phyloP scores from a whole-genome alignment of 805 yeast species.

The Naumovozyma dairenensis region DNA sequence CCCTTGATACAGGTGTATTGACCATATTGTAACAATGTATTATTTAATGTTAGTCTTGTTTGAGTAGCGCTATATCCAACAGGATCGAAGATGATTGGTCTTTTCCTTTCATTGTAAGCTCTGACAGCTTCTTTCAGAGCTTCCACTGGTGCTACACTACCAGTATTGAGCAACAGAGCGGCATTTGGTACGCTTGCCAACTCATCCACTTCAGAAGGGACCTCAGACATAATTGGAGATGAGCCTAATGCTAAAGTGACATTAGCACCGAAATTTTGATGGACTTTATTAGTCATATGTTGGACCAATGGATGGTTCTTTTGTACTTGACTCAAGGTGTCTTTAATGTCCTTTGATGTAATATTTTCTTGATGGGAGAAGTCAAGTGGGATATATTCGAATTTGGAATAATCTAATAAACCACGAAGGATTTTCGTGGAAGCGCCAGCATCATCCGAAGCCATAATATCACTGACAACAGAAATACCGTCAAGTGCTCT shows the following conservation, averaged over 20 bases:
- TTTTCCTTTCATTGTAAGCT: conserved; percentile 45
- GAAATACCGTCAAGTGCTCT: conserved; percentile 69
- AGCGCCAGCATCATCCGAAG: conserved; percentile 40
- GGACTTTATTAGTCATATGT: conserved; percentile 84
- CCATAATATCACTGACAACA: conserved; percentile 80
- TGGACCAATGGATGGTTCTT: conserved; percentile 56
- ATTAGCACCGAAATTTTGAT: conserved; percentile 79
- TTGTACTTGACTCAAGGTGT: conserved; percentile 19
- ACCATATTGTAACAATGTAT: conserved; percentile 44
- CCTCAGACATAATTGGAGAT: conserved; percentile 83
- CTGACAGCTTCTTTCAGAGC: conserved; percentile 42
- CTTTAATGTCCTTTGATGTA: conserved; percentile 4
- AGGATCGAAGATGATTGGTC: conserved; percentile 75
- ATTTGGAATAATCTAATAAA: conserved; percentile 14
- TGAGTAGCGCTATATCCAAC: conserved; percentile 85
- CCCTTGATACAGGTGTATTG: conserved; percentile 68
- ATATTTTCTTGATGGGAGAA: not conserved
- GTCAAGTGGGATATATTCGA: conserved; percentile 8
- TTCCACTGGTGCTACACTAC: conserved; percentile 48
- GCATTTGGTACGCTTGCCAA: conserved; percentile 46
- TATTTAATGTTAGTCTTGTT: conserved; percentile 42
- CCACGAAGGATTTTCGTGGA: conserved; percentile 37
- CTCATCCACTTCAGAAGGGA: conserved; percentile 54
- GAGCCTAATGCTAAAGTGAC: conserved; percentile 76
- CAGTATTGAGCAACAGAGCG: conserved; percentile 62